phyloP scores from a whole-genome alignment of 495 filamentous ascomycete species.

The Elaphomyces granulatus region DNA sequence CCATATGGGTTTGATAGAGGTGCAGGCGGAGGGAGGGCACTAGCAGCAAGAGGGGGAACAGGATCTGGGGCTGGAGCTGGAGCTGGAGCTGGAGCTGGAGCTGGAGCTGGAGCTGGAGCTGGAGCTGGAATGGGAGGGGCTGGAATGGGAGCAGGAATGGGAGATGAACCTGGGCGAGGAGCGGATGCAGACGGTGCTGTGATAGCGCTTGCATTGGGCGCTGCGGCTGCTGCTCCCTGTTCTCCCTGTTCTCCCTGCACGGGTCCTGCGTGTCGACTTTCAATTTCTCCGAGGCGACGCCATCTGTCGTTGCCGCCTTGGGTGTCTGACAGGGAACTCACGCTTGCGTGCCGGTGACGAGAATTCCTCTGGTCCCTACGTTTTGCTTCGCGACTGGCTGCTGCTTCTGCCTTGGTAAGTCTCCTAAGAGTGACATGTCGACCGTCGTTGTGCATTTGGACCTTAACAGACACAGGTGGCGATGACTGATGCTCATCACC shows the following conservation, averaged over 20 bases:
- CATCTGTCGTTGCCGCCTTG: conserved; percentile 34
- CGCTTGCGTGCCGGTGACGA: conserved; percentile 29
- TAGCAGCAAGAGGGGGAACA: conserved; percentile 25
- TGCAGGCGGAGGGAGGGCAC: conserved; percentile 16
- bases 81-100: neutral
- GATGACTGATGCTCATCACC: conserved; percentile 27
- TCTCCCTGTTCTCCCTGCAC: conserved; percentile 30
- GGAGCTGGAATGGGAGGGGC: conserved; percentile 5
- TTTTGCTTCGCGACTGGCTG: conserved; percentile 41
- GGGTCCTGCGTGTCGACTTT: conserved; percentile 36
- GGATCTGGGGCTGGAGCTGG: conserved; percentile 12
- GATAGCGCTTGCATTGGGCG: conserved; percentile 9
- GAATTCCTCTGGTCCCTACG: conserved; percentile 31
- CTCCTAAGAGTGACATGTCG: conserved; percentile 68
- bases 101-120: conserved; percentile 4
- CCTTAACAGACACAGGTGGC: conserved; percentile 61
- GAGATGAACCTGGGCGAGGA: conserved; percentile 3
- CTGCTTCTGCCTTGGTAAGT: conserved; percentile 69
- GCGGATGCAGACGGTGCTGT: conserved; percentile 7
- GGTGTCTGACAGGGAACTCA: conserved; percentile 30
- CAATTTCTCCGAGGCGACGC: conserved; percentile 37
- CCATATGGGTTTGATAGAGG: conserved; percentile 28
- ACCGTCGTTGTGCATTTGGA: conserved; percentile 68
- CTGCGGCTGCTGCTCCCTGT: conserved; percentile 5
- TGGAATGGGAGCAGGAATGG: no score